Evolutionary conservation across 2,329 filamentous ascomycete species (phyloP), one percentile per base, ranked within the genome.

Genomic region (Trichoderma sp.): DNA sequence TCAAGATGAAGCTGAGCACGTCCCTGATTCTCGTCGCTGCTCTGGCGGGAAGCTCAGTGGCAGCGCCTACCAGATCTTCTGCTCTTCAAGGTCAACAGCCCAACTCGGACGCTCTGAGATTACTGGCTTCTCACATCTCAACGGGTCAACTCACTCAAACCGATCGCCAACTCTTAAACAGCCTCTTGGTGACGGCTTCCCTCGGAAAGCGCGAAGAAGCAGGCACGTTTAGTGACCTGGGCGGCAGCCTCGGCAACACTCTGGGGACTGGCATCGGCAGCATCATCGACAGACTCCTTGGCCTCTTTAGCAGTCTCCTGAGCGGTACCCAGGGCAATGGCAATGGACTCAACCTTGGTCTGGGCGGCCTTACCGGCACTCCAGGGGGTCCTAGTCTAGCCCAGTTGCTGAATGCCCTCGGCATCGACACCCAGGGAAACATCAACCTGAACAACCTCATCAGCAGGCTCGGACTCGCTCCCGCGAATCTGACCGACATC

Each of bases 1-100:
- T 44, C 34, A 45, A 14, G 10, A 61, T 61, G 58, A 61, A 52
- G 7, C 14, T 28, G 34, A 61, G 48, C 47, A 21, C 47, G 21
- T 4, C 58, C 9, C 14, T 52, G 14, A 17, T 52, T 28, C 58
- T 61, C 30, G 24, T 61, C n/a, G 19, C 58, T 52, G 58, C 47
- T 30, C 48, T 61, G 19, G 58, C 39, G 30, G 58, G 58, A 19
- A 19, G 17, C 5, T 52, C 58, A 7, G 34, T 52, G 24, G 58
- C 58, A 21, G 58, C 58, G 14, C 58, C 58, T 3, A 34, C 58
- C 9, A 24, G 47, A 12, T 15, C 19, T 7, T 26, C 39, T 21
- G 30, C 58, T 10, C 21, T 24, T 24, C 58, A 52, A 19, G 34
- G 26, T 61, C 39, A n/a, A 10, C 47, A 52, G 34, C 30, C 17